phyloP scores from a whole-genome alignment of 345 rosid genomes.

The Corchorus olitorius region DNA sequence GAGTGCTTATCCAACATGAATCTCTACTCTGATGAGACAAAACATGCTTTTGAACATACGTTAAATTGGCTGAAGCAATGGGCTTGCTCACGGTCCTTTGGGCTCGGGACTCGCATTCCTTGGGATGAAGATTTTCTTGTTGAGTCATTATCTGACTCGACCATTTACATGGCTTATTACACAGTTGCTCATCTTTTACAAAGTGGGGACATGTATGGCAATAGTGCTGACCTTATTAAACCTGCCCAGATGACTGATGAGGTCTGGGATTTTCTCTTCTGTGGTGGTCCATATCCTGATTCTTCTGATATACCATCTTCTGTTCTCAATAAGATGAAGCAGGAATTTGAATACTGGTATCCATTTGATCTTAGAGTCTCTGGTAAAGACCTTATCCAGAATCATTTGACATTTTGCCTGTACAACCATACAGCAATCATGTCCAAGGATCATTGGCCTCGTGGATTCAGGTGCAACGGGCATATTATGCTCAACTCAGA shows the following conservation, averaged over 20 bases:
- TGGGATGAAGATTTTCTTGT: slow-evolving; percentile 93
- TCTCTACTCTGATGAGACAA: slow-evolving; percentile 79
- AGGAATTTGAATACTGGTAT: slow-evolving; percentile 96
- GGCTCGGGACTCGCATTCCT: slow-evolving; percentile 96
- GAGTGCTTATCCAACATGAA: slow-evolving; percentile 84
- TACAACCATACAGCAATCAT: slow-evolving; percentile 87
- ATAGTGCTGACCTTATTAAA: slow-evolving; percentile 43
- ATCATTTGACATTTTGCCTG: slow-evolving; percentile 84
- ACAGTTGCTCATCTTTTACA: slow-evolving; percentile 86
- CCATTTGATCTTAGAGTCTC: slow-evolving; percentile 96
- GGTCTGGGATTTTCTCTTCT: slow-evolving; percentile 87
- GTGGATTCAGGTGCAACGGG: slow-evolving; percentile 93
- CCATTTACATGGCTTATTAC: slow-evolving; percentile 93
- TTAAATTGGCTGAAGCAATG: slow-evolving; percentile 95
- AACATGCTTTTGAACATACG: slow-evolving; percentile 89
- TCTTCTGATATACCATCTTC: slow-evolving; percentile 61
- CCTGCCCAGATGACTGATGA: slow-evolving; percentile 86
- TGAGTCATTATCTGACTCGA: slow-evolving; percentile 90
- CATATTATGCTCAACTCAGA: slow-evolving; percentile 94
- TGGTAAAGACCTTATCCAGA: slow-evolving; percentile 96
- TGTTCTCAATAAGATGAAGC: slow-evolving; percentile 78
- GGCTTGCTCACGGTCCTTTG: slow-evolving; percentile 99
- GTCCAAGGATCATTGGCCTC: slow-evolving; percentile 83
- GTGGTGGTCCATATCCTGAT: slow-evolving; percentile 68
- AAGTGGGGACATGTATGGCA: slow-evolving; percentile 75